A percentile compares a stretch with the other conserved stretches of the same genome.
Evolutionary conservation across 306 rosid genomes (phyloP).

Genomic region (Dalbergia oliveri): DNA sequence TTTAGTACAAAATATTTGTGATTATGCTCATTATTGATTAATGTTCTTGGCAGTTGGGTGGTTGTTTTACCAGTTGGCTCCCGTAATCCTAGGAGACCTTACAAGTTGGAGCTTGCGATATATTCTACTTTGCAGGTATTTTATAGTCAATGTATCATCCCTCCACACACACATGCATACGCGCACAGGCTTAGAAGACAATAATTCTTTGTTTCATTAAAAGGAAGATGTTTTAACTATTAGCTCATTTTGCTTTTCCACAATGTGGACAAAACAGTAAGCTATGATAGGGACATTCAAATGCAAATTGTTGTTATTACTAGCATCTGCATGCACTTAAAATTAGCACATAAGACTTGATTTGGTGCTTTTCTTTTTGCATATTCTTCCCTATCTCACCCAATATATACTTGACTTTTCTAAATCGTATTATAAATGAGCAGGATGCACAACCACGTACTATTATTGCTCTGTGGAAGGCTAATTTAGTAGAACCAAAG

Average conservation of each 20-base stretch:
- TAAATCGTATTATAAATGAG: conserved; percentile 45
- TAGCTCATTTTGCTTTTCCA: conserved; percentile 11
- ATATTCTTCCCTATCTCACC: conserved; percentile 22
- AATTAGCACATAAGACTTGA: conserved; percentile 6
- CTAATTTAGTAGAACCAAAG: conserved; percentile 84
- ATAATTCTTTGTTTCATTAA: too few relatives aligned
- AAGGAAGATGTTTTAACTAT: background rate
- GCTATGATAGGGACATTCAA: conserved; percentile 19
- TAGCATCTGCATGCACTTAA: conserved; percentile 20
- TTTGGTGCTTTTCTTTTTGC: conserved; percentile 28
- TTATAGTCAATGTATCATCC: conserved; percentile 12
- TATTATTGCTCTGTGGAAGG: conserved; percentile 80
- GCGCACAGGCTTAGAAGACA: too few relatives aligned
- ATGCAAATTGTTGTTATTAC: conserved; percentile 15
- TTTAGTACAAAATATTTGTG: background rate
- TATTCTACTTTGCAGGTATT: conserved; percentile 86
- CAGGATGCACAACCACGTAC: conserved; percentile 89
- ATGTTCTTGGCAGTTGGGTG: conserved; percentile 82
- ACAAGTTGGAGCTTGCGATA: conserved; percentile 95
- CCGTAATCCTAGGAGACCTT: conserved; percentile 71
- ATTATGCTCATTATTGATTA: conserved; percentile 37
- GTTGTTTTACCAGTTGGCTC: conserved; percentile 85
- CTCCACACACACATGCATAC: background rate
- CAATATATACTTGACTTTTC: conserved; percentile 36
- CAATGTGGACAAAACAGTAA: background rate